phyloP scores from a whole-genome alignment of 2,329 filamentous ascomycete genomes.

The Biscogniauxia mediterranea region DNA sequence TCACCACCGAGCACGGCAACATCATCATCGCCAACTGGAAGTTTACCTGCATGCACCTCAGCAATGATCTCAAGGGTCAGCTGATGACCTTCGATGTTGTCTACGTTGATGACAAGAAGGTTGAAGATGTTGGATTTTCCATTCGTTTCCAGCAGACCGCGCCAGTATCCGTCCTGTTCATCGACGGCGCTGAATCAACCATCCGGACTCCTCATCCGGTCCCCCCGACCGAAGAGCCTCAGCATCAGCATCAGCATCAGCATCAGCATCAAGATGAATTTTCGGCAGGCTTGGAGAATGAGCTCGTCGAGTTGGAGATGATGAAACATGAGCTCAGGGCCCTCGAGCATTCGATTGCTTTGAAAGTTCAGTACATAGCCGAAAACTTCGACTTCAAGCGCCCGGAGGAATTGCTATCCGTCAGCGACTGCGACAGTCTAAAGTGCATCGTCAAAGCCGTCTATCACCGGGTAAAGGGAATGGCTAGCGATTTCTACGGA shows the following conservation, averaged over 20 bases:
- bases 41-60: constrained; percentile 44
- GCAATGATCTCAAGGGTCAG: constrained; percentile 41
- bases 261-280: constrained; percentile 20
- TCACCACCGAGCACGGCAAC: constrained; percentile 39
- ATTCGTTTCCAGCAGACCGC: constrained; percentile 46
- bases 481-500: constrained; percentile 34
- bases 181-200: constrained; percentile 41
- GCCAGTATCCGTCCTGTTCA: constrained; percentile 41
- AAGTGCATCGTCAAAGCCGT: constrained; percentile 44
- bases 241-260: no score
- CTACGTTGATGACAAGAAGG: constrained; percentile 40
- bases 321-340: constrained; percentile 42
- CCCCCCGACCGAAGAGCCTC: constrained; percentile 18
- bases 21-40: constrained; percentile 45
- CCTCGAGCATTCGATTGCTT: constrained; percentile 41
- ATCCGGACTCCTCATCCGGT: constrained; percentile 18
- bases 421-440: constrained; percentile 39
- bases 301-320: constrained; percentile 44
- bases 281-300: constrained; percentile 35
- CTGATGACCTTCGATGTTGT: constrained; percentile 44
- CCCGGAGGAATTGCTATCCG: constrained; percentile 22
- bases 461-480: constrained; percentile 38
- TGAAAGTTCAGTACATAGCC: constrained; percentile 41
- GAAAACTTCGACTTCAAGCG: constrained; percentile 34
- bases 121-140: constrained; percentile 40